These are phyloP conservation scores for Tulasnella sp. DNA, from an alignment of 768 basidiomycete genomes.

Conservation along the genomic window DNA sequence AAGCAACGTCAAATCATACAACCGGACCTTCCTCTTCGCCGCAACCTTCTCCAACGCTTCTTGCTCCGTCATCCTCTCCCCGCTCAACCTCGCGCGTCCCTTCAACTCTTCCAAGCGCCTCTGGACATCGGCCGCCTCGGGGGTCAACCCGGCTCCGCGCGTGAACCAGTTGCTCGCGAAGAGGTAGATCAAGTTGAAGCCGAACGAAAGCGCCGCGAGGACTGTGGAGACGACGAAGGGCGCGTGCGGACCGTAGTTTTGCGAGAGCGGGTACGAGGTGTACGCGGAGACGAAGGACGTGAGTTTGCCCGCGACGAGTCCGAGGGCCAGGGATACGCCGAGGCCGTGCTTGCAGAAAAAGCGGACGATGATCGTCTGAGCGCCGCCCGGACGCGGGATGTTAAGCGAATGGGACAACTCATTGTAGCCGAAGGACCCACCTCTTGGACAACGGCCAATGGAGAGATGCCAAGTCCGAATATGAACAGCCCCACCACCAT, in stretches of 20 bases:
- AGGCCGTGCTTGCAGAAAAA: constrained; percentile 78
- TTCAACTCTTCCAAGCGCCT: constrained; percentile 45
- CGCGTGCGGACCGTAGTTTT: constrained; percentile 65
- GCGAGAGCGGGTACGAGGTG: constrained; percentile 75
- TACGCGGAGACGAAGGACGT: constrained; percentile 76
- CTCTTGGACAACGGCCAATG: constrained; percentile 70
- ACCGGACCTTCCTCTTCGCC: constrained; percentile 62
- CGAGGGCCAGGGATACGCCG: constrained; percentile 78
- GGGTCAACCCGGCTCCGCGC: constrained; percentile 59
- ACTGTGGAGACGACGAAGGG: constrained; percentile 73
- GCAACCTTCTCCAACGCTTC: constrained; percentile 68
- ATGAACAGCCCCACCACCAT: constrained; percentile 79
- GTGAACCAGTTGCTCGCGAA: constrained; percentile 66
- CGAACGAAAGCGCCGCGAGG: constrained; percentile 67
- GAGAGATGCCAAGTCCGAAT: constrained; percentile 78
- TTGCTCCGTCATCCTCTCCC: constrained; percentile 55
- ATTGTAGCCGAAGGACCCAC: constrained; percentile 3
- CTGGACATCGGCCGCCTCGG: constrained; percentile 65
- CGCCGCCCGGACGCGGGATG: not conserved
- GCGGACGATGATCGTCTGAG: constrained; percentile 74
- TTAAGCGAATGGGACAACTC: not conserved
- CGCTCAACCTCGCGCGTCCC: not conserved
- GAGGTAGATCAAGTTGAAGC: constrained; percentile 70
- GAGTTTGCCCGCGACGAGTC: constrained; percentile 78
- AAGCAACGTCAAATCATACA: constrained; percentile 63